Evolutionary conservation across 2,329 filamentous ascomycete species (phyloP), one percentile per base, ranked within the genome.

Genomic region (Aspergillus flavus): DNA sequence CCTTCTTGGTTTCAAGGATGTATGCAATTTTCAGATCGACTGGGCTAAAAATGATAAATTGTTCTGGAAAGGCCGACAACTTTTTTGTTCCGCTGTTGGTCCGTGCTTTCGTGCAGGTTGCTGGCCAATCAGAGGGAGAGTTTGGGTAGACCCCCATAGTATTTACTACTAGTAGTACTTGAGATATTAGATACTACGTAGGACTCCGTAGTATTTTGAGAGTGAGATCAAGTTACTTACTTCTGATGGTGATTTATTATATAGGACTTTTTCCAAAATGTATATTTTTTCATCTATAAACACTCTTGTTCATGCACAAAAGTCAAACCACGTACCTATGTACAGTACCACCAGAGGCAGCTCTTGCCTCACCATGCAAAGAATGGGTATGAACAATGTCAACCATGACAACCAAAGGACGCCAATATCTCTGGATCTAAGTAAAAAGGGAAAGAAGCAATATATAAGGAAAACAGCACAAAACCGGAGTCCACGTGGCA

Each of bases 321-420:
- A 32, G 16, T 56, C 58, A 64, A 56, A 48, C 59, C 45, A 63
- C 63, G 58, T 65, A 64, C 55, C 57, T 67, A 69, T 64, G 61
- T 68, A 67, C 54, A 60, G 57, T 30, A 57, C 57, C 53, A 57
- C 28, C 32, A 59, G 41, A 57, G 61, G 36, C 59, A 46, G 23
- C 54, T 39, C 39, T 28, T 39, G 56, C 57, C 59, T 61, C 50
- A 43, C 50, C 61, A 69, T 66, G 68, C 64, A 61, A 67, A 66
- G 53, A 64, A 65, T 61, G 67, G 66, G 61, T 64, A 69, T 68
- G 65, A 68, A 58, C 58, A 64, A 64, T 39, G 34, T 64, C 55
- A 61, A 61, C 56, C 52, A 57, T 30, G 58, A 63, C 61, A 66
- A 67, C 63, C 57, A 61, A 57, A 45, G 58, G 59, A 64, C 45